Percentiles rank a stretch among this genome's conserved stretches.
These are phyloP conservation scores for Fraxinus sp. DNA, from an alignment of 305 asterid genomes.

Conservation along the genomic window DNA sequence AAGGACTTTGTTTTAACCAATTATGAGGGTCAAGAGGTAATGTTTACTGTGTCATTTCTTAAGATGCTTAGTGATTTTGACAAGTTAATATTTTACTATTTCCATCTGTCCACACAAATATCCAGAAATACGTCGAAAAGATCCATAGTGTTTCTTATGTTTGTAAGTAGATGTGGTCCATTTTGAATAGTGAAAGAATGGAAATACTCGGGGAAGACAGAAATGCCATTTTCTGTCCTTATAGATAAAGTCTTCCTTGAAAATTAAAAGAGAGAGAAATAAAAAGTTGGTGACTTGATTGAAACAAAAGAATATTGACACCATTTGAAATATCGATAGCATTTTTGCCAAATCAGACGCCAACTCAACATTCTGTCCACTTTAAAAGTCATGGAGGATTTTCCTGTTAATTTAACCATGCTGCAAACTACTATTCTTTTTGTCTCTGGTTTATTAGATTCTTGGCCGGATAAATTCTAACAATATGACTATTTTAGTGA, in stretches of 20 bases:
- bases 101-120: neutral
- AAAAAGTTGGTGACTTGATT: neutral
- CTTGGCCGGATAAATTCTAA: neutral
- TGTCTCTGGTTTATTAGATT: neutral
- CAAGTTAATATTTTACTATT: neutral
- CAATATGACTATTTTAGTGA: neutral
- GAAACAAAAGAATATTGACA: neutral
- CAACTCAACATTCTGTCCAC: neutral
- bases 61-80: neutral
- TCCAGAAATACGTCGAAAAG: neutral
- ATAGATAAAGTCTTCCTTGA: neutral
- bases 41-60: neutral
- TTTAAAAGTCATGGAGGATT: neutral
- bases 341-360: neutral
- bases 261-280: neutral
- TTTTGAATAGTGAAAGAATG: neutral
- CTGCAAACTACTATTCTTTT: neutral
- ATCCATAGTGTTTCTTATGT: neutral
- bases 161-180: neutral
- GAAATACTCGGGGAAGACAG: neutral
- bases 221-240: neutral
- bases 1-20: constrained; percentile 64
- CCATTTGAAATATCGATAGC: neutral
- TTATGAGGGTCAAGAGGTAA: constrained; percentile 80
- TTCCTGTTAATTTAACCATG: neutral